phyloP scores from a whole-genome alignment of 2,329 filamentous ascomycete genomes.

The Alternaria sp. region DNA sequence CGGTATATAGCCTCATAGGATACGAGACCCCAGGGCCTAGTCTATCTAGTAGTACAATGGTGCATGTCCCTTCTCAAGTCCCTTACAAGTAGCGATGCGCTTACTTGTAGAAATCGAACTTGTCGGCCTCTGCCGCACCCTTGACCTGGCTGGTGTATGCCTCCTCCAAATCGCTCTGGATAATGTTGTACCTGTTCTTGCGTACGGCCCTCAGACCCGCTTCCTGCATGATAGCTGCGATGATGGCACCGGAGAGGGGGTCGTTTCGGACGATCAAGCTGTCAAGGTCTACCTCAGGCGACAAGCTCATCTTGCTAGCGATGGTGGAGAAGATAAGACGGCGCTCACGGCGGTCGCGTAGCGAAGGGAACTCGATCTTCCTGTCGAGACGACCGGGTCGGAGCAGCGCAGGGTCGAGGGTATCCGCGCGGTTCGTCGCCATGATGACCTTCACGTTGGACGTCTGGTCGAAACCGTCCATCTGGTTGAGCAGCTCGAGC shows the following conservation, averaged over 20 bases:
- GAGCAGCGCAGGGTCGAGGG: constrained; percentile 90
- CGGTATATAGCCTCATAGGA: background rate
- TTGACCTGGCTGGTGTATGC: constrained; percentile 98
- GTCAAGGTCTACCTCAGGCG: constrained; percentile 95
- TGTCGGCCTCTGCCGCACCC: constrained; percentile 72
- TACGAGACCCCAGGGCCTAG: background rate
- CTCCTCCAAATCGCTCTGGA: constrained; percentile 94
- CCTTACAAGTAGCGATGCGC: background rate
- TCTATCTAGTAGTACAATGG: constrained; percentile 32
- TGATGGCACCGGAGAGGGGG: constrained; percentile 91
- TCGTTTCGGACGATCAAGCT: constrained; percentile 96
- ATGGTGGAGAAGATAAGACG: constrained; percentile 98
- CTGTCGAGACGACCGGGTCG: constrained; percentile 94
- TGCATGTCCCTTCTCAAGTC: constrained; percentile 5
- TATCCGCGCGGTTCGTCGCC: constrained; percentile 98
- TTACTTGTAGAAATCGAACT: constrained; percentile 73
- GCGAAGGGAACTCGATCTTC: constrained; percentile 98
- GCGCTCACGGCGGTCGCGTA: constrained; percentile 91
- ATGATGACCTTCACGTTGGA: constrained; percentile 99
- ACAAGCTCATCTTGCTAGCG: constrained; percentile 94
- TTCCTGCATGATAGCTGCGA: constrained; percentile 99
- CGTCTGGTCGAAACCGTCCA: constrained; percentile 99
- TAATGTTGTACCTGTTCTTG: constrained; percentile 99
- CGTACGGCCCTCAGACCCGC: constrained; percentile 90
- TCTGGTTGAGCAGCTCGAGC: constrained; percentile 96